A percentile compares a stretch with the other conserved stretches of the same genome.
phyloP scores from a whole-genome alignment of 2,329 filamentous ascomycete species.

The Bipolaris oryzae region DNA sequence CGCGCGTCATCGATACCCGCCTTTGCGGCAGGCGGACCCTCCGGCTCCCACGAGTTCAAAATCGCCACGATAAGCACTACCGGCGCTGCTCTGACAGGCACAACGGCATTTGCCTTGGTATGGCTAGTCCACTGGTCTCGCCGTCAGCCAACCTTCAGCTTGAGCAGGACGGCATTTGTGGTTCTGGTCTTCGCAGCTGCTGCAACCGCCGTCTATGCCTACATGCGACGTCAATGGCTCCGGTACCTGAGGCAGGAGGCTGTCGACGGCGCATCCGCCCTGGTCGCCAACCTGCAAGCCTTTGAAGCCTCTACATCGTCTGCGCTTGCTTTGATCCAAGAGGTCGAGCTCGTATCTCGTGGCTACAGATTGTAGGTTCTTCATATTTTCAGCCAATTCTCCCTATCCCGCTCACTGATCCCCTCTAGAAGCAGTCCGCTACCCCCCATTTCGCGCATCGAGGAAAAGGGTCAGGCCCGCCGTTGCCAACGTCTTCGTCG shows the following conservation, averaged over 20 bases:
- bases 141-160: conserved; percentile 60
- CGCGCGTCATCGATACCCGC: conserved; percentile 40
- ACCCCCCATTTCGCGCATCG: conserved; percentile 89
- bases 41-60: conserved; percentile 43
- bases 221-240: conserved; percentile 80
- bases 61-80: conserved; percentile 62
- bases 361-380: conserved; percentile 78
- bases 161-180: conserved; percentile 57
- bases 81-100: conserved; percentile 69
- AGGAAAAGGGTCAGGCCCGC: conserved; percentile 78
- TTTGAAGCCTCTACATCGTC: conserved; percentile 80
- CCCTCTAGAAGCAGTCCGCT: conserved; percentile 76
- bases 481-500: conserved; percentile 82
- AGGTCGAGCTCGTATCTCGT: conserved; percentile 92
- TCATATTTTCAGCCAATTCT: conserved; percentile 10
- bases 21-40: conserved; percentile 31
- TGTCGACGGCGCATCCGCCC: conserved; percentile 68
- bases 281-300: conserved; percentile 76
- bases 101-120: conserved; percentile 65
- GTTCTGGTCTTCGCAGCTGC: conserved; percentile 59
- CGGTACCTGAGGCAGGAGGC: conserved; percentile 77
- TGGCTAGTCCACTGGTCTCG: conserved; percentile 76
- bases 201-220: conserved; percentile 69
- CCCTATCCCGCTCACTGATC: conserved; percentile 28
- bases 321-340: conserved; percentile 82